Evolutionary conservation across 2,329 filamentous ascomycete species (phyloP), one percentile per base, ranked within the genome.

Genomic region (Hymenoscyphus occultus): DNA sequence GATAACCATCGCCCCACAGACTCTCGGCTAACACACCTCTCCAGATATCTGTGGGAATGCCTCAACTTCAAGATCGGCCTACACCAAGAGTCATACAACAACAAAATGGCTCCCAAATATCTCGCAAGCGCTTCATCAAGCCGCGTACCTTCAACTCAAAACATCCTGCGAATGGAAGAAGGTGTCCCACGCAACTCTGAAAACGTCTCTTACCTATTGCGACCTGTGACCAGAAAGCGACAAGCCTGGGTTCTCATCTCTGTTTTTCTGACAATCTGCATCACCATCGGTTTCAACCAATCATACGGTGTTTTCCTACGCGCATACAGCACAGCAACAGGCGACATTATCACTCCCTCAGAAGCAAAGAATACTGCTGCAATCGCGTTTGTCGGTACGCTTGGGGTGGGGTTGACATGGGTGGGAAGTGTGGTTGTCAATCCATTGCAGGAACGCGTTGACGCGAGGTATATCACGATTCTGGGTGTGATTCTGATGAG

Each of bases 271-370:
- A 78, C 78, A 51, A 80, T 82, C 42, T 77, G 77, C 59, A 75
- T 82, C 28, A 82, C 81, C 3, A 80, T 82, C 59, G 80, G 81
- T 12, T 78, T 82, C 64, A 83, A 83, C 67, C 80, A 82, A 64
- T 77, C 76, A 40, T 83, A 79, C 67, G 80, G 81, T 10, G 79
- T 83, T 10, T 83, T 83, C 62, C 81, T 82, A 67, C 75, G 79
- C 59, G 82, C 80, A 68, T 83, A 83, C 67, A 77, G 80, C 59
- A 81, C 80, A 4, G 54, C 10, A 12, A 10, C 12, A 13, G 54
- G 22, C 12, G 28, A 22, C 12, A 70, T 82, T n/a, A 74, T 82
- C 14, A 70, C 70, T 2, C 72, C 72, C 6, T 65, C 72, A 1
- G 75, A 77, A 16, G 69, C 74, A 5, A 70, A 72, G 1, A 74